Percentiles rank a stretch among this genome's conserved stretches.
Evolutionary conservation across 768 basidiomycete species (phyloP).

Genomic region (Rhodocollybia butyracea): DNA sequence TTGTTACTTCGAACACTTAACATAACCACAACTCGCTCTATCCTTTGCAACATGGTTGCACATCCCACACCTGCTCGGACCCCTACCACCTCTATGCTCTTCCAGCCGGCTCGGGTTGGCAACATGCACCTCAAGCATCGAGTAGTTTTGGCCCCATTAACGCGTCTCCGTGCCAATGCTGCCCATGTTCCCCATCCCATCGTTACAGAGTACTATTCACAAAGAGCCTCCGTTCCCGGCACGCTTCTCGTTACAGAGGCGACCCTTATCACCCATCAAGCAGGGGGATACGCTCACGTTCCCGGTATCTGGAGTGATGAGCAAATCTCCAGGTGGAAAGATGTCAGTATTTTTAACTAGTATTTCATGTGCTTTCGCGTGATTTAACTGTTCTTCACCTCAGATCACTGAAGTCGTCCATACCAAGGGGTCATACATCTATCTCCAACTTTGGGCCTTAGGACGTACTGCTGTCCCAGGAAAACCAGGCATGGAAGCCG

Average conservation of each 20-base stretch:
- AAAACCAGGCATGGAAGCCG: constrained; percentile 9
- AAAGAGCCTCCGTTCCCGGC: constrained; percentile 27
- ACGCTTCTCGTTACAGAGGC: constrained; percentile 40
- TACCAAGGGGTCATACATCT: constrained; percentile 32
- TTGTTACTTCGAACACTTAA: too few relatives aligned
- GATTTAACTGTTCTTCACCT: background rate
- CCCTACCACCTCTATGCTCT: constrained; percentile 15
- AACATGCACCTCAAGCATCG: constrained; percentile 25
- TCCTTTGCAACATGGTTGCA: background rate
- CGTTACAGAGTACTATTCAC: constrained; percentile 24
- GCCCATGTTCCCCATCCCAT: constrained; percentile 20
- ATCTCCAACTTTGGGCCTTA: constrained; percentile 49
- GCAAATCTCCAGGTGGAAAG: constrained; percentile 18
- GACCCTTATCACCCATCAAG: constrained; percentile 27
- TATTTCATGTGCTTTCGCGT: background rate
- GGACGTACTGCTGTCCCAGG: constrained; percentile 28
- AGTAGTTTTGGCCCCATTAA: constrained; percentile 32
- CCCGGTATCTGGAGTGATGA: constrained; percentile 17
- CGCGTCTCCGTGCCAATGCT: constrained; percentile 25
- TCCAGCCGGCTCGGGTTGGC: constrained; percentile 28
- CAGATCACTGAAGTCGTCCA: constrained; percentile 48
- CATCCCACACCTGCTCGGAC: background rate
- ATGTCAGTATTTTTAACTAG: constrained; percentile 5
- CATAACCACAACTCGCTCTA: background rate
- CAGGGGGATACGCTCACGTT: constrained; percentile 19